Evolutionary conservation across 306 rosid genomes (phyloP).

Genomic region (Sophora flavescens): DNA sequence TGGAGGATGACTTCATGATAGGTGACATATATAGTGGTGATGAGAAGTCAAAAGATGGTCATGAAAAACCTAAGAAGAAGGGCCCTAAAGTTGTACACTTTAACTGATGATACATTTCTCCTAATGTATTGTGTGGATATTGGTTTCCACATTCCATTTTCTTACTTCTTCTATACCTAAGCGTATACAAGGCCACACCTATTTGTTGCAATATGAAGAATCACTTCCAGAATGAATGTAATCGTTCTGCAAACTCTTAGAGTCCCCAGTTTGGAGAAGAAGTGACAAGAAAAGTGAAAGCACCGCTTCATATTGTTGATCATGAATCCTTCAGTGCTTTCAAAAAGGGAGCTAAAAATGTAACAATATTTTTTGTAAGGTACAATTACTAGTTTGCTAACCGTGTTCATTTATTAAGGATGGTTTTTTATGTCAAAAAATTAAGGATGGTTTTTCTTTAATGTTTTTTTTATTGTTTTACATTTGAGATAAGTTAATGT

Average conservation of each 20-base stretch:
- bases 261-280: slow-evolving; percentile 18
- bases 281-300: slow-evolving; percentile 13
- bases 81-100: slow-evolving; percentile 83
- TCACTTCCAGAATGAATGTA: slow-evolving; percentile 39
- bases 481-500: not conserved
- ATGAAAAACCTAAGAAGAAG: slow-evolving; percentile 66
- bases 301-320: slow-evolving; percentile 1
- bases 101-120: slow-evolving; percentile 43
- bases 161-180: slow-evolving; percentile 5
- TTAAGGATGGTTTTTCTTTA: not conserved
- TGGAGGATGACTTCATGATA: slow-evolving; percentile 78
- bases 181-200: slow-evolving; percentile 13
- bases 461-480: slow-evolving; percentile 12
- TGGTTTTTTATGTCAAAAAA: not conserved
- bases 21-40: slow-evolving; percentile 50
- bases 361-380: slow-evolving; percentile 14
- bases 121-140: slow-evolving; percentile 23
- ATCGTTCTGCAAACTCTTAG: not conserved
- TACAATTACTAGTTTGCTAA: not conserved
- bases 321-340: slow-evolving; percentile 6
- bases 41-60: slow-evolving; percentile 45
- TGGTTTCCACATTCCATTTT: slow-evolving; percentile 31
- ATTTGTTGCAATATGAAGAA: slow-evolving; percentile 35
- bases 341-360: slow-evolving; percentile 1
- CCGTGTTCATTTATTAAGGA: slow-evolving; percentile 1